Evolutionary conservation across 2,329 filamentous ascomycete species (phyloP).

Genomic region (Colletotrichum sp.): DNA sequence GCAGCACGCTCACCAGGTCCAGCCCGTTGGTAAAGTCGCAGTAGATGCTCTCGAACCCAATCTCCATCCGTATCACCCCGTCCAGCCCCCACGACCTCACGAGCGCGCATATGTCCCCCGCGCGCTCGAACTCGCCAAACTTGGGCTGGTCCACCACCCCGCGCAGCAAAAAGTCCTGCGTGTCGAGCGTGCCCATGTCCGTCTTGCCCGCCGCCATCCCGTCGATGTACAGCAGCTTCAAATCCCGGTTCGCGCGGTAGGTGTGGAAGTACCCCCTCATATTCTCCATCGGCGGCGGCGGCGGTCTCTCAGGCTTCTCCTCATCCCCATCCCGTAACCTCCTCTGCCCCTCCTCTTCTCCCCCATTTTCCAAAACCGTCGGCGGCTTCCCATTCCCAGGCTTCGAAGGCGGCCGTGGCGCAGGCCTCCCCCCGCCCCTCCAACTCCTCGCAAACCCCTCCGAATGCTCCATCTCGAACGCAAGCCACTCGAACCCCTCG

Average conservation of each 20-base stretch:
- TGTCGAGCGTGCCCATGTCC: constrained; percentile 68
- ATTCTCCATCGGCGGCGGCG: background rate
- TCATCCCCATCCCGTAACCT: background rate
- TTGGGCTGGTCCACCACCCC: constrained; percentile 31
- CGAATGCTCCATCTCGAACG: constrained; percentile 79
- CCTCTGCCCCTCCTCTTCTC: background rate
- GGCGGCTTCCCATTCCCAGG: background rate
- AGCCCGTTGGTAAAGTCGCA: constrained; percentile 63
- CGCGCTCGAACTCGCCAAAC: constrained; percentile 53
- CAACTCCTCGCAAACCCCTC: constrained; percentile 61
- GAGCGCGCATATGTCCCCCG: constrained; percentile 60
- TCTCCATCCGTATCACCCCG: constrained; percentile 71
- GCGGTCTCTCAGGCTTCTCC: background rate
- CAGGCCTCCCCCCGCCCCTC: background rate
- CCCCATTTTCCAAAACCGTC: background rate
- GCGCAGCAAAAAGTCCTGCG: constrained; percentile 67
- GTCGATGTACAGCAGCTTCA: constrained; percentile 72
- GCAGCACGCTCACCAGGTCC: constrained; percentile 36
- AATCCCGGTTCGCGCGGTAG: constrained; percentile 62
- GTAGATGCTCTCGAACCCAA: constrained; percentile 73
- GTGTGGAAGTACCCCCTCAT: constrained; percentile 68
- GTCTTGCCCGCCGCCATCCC: constrained; percentile 74
- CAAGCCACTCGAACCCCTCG: constrained; percentile 69
- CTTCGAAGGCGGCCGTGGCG: background rate
- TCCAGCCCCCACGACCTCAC: constrained; percentile 63